Evolutionary conservation across 495 filamentous ascomycete genomes (phyloP), one percentile per base, ranked within the genome.

Genomic region (Venustampulla echinocandica): DNA sequence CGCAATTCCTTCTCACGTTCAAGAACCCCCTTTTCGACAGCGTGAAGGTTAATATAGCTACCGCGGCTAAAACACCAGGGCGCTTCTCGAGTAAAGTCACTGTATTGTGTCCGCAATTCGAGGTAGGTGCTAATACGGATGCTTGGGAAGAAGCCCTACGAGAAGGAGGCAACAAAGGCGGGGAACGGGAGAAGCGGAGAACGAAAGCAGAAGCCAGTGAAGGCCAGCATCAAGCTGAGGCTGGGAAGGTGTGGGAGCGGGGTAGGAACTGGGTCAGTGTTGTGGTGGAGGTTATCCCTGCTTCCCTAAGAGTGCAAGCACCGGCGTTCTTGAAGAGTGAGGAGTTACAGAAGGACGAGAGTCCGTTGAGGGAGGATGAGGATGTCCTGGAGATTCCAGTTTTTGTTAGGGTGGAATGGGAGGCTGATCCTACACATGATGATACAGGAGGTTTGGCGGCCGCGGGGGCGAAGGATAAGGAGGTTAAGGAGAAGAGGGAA

Each of bases 211-310:
- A 65, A 25, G 57, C 59, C 5, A 61, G 52, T 18, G 55, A 66
- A 19, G 63, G 64, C 33, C 75, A 77, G 49, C 75, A 75, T 45
- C 78, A 82, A 36, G 80, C 87, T 1, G 87, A 95, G 60, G 87
- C 84, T 4, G 92, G 92, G 13, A 96, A 96, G 64, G 80, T 98
- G 20, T 98, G 87, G 87, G 87, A 96, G 48, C 76, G 81, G 48
- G 90, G 90, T 0, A 71, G 90, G n/a, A 98, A 96, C 60, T 95
- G 88, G 87, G 90, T 88, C 1, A 85, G 76, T 37, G 82, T 98
- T 5, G 84, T 96, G 5, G 68, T 98, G 13, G 92, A 98, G 62
- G 83, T 98, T 10, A 75, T 95, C 4, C 87, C 89, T 4, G 84
- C 85, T 0, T 64, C 62, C 18, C 50, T 80, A 28, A 58, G 49